phyloP scores from a whole-genome alignment of 2,329 filamentous ascomycete genomes.

The Cladosporium sp. region DNA sequence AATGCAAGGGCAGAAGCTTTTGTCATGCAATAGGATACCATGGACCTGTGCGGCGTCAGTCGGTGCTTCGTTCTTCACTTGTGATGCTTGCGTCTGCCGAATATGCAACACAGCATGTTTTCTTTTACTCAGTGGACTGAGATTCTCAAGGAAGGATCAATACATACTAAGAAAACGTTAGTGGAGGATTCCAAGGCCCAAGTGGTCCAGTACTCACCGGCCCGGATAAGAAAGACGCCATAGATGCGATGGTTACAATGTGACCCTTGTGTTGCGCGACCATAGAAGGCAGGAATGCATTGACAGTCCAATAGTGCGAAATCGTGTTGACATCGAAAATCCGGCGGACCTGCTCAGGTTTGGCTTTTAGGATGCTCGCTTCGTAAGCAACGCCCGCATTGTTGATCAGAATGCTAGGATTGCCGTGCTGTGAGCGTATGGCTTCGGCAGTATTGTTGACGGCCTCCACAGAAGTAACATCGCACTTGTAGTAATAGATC shows the following conservation, averaged over 20 bases:
- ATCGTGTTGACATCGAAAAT: constrained; percentile 53
- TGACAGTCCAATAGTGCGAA: constrained; percentile 47
- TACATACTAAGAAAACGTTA: constrained; percentile 1
- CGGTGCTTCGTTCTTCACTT: too few relatives aligned
- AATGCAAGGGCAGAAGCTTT: constrained; percentile 52
- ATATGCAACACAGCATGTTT: too few relatives aligned
- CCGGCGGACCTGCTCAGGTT: constrained; percentile 41
- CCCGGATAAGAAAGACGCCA: constrained; percentile 44
- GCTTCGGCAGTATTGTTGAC: constrained; percentile 39
- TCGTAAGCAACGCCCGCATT: constrained; percentile 48
- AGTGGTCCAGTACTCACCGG: background rate
- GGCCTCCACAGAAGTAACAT: constrained; percentile 45
- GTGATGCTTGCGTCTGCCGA: too few relatives aligned
- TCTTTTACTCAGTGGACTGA: too few relatives aligned
- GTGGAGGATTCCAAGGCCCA: background rate
- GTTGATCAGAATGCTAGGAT: constrained; percentile 47
- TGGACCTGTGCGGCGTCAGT: background rate
- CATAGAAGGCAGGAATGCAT: constrained; percentile 52
- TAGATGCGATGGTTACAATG: constrained; percentile 53
- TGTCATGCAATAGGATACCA: constrained; percentile 48
- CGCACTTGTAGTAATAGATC: constrained; percentile 40
- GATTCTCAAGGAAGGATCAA: background rate
- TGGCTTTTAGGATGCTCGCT: constrained; percentile 45
- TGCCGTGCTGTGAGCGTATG: constrained; percentile 39
- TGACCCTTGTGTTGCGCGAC: constrained; percentile 50